A percentile compares a stretch with the other conserved stretches of the same genome.
These are phyloP conservation scores for Dendrobium huoshanense DNA, from an alignment of 106 monocot genomes.

Conservation along the genomic window DNA sequence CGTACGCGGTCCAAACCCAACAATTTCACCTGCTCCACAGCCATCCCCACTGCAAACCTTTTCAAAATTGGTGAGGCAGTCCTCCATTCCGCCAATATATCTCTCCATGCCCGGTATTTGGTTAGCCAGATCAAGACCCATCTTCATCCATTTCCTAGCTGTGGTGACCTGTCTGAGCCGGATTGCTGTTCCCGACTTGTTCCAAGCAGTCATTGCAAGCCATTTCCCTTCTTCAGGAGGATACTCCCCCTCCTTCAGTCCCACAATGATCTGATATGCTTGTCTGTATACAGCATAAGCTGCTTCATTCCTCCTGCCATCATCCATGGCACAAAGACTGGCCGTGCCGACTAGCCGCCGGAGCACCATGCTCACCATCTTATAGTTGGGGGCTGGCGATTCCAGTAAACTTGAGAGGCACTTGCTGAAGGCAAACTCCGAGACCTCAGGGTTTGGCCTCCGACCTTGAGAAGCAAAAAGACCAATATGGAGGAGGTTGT, in stretches of 20 bases:
- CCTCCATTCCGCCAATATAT: slow-evolving; percentile 56
- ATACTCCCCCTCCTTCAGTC: slow-evolving; percentile 66
- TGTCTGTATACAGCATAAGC: slow-evolving; percentile 49
- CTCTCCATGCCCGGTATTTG: slow-evolving; percentile 58
- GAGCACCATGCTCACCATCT: slow-evolving; percentile 37
- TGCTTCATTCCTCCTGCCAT: slow-evolving; percentile 12
- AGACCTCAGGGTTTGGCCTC: slow-evolving; percentile 45
- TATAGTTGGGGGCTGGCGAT: slow-evolving; percentile 60
- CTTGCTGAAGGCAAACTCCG: slow-evolving; percentile 44
- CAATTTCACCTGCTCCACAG: background rate
- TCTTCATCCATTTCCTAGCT: slow-evolving; percentile 86
- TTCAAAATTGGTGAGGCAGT: slow-evolving; percentile 46
- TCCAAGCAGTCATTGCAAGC: slow-evolving; percentile 90
- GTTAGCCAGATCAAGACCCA: slow-evolving; percentile 69
- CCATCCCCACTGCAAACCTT: slow-evolving; percentile 18
- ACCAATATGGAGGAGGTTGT: slow-evolving; percentile 71
- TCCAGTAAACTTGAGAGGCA: slow-evolving; percentile 59
- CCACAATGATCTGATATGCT: slow-evolving; percentile 84
- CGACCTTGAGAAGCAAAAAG: slow-evolving; percentile 42
- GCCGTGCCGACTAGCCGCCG: slow-evolving; percentile 53
- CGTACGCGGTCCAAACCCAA: too few relatives aligned
- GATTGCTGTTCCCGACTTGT: slow-evolving; percentile 50
- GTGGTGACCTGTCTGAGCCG: slow-evolving; percentile 41
- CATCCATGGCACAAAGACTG: slow-evolving; percentile 6
- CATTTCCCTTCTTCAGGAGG: slow-evolving; percentile 84